phyloP scores from a whole-genome alignment of 2,329 filamentous ascomycete genomes.

The Didymella exigua region DNA sequence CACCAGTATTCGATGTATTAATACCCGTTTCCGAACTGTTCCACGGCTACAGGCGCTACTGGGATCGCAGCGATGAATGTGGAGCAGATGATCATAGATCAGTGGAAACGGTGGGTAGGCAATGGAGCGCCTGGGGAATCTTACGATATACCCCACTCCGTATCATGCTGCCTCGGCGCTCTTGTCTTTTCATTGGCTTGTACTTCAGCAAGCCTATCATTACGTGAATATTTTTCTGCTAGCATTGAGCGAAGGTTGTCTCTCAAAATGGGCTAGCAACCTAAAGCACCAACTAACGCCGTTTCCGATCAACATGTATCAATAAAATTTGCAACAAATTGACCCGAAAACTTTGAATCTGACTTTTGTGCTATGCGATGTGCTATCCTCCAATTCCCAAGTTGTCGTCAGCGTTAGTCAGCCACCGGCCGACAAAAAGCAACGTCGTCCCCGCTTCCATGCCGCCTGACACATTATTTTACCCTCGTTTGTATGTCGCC shows the following conservation, averaged over 20 bases:
- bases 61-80: neutral
- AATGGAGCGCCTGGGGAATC: neutral
- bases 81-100: conserved; percentile 7
- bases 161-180: neutral
- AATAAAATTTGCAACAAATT: neutral
- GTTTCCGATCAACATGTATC: neutral
- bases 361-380: neutral
- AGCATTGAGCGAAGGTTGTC: neutral
- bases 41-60: neutral
- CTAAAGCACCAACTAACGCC: neutral
- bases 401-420: conserved; percentile 5
- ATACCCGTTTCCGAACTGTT: neutral
- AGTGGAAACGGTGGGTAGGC: conserved; percentile 12
- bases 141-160: neutral
- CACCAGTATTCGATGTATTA: conserved; percentile 6
- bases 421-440: conserved; percentile 8
- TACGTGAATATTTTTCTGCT: neutral
- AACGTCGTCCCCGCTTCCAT: conserved; percentile 2
- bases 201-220: neutral
- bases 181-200: neutral
- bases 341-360: neutral
- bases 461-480: neutral
- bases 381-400: neutral
- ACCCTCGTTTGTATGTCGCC: neutral
- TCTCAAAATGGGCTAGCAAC: neutral